Conservation (phyloP, 1,284 basidiomycete genomes). For the Cutaneotrichosporon mucoides region DNA sequence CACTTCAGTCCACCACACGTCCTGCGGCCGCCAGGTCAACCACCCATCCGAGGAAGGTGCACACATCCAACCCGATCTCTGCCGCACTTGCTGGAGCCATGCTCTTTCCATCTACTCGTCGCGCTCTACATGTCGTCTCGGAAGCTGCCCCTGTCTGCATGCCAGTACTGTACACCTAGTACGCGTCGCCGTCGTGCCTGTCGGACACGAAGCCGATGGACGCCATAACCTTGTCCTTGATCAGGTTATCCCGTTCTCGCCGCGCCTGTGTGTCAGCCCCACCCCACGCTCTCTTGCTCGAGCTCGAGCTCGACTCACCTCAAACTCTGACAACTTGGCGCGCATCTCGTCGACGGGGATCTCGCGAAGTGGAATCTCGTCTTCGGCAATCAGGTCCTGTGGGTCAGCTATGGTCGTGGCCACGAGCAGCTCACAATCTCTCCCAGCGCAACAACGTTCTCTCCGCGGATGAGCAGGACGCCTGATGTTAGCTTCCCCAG, state of each 20-base stretch:
- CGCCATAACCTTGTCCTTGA: constrained; percentile 43
- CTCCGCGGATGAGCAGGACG: constrained; percentile 90
- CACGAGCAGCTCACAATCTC: constrained; percentile 72
- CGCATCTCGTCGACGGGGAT: constrained; percentile 68
- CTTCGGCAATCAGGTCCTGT: constrained; percentile 89
- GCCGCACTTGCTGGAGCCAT: too few species aligned
- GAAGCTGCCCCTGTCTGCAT: neutral
- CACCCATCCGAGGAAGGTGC: too few species aligned
- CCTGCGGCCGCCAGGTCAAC: neutral
- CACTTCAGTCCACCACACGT: neutral
- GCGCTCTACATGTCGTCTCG: too few species aligned
- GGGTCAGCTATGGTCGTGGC: neutral
- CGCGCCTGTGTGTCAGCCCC: constrained; percentile 30
- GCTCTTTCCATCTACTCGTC: too few species aligned
- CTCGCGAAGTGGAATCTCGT: constrained; percentile 73
- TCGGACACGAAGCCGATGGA: constrained; percentile 47
- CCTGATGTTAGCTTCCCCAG: constrained; percentile 56
- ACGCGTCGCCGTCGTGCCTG: constrained; percentile 49
- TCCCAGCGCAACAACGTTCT: constrained; percentile 95
- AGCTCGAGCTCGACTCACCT: constrained; percentile 34
- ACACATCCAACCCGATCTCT: too few species aligned
- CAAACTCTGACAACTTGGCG: constrained; percentile 66
- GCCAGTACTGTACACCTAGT: constrained; percentile 24
- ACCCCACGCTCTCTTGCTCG: too few species aligned
- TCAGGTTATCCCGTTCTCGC: constrained; percentile 37